Conservation (phyloP, 306 rosid species). For the Cucumis hystrix region DNA sequence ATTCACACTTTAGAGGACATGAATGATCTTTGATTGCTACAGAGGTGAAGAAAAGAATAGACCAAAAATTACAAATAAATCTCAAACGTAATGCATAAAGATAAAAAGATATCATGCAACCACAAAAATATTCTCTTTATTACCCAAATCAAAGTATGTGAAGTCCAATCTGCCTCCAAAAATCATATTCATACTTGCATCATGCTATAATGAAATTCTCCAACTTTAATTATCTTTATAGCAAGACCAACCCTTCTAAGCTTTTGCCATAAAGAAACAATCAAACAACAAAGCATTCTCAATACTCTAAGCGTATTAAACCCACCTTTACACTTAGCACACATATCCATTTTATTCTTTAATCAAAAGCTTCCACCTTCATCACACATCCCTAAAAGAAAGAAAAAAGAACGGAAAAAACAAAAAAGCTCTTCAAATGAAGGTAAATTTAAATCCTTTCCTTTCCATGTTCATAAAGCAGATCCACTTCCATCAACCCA, state of each 20-base stretch:
- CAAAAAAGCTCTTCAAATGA: slow-evolving; percentile 5
- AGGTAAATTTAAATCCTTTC: slow-evolving; percentile 16
- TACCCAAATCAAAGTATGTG: neutral
- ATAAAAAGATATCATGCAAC: neutral
- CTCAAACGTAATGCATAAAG: neutral
- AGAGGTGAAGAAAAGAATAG: neutral
- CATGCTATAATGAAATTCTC: neutral
- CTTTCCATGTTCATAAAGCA: slow-evolving; percentile 39
- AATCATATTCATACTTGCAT: neutral
- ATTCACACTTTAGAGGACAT: neutral
- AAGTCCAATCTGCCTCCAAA: neutral
- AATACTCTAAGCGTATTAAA: neutral
- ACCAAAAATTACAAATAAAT: neutral
- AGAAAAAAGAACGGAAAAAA: neutral
- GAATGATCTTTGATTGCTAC: neutral
- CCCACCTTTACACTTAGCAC: slow-evolving; percentile 5
- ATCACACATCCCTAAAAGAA: neutral
- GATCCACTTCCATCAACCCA: slow-evolving; percentile 21
- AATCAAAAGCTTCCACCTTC: neutral
- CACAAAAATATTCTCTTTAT: neutral
- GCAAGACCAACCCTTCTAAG: neutral
- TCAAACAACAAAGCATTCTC: neutral
- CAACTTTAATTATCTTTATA: neutral
- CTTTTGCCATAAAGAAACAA: neutral
- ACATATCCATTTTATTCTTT: neutral